Evolutionary conservation across 345 rosid species (phyloP).

Genomic region (Gossypioides kirkii): DNA sequence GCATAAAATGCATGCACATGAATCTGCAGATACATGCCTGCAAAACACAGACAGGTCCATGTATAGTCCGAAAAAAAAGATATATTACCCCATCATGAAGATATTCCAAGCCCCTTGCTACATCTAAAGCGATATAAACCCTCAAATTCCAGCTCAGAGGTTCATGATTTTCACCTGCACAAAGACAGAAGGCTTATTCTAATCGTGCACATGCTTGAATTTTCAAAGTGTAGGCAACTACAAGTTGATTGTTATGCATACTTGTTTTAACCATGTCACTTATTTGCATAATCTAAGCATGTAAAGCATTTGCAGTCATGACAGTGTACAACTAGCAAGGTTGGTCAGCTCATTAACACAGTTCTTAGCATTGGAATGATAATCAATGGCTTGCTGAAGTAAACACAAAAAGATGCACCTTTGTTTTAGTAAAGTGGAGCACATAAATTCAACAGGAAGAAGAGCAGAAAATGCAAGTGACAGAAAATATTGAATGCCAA

Average conservation of each 20-base stretch:
- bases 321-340: not conserved
- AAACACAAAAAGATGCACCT: not conserved
- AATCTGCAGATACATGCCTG: not conserved
- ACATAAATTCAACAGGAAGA: not conserved
- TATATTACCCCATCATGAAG: constrained; percentile 92
- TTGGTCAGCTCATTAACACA: not conserved
- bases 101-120: constrained; percentile 94
- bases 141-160: constrained; percentile 81
- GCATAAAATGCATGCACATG: not conserved
- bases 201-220: not conserved
- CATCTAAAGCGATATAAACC: constrained; percentile 77
- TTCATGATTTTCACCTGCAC: constrained; percentile 53
- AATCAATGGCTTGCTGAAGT: not conserved
- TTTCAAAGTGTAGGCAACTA: not conserved
- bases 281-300: not conserved
- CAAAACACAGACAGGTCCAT: not conserved
- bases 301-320: not conserved
- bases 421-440: not conserved
- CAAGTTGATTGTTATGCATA: not conserved
- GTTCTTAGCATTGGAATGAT: not conserved
- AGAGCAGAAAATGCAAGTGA: not conserved
- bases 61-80: constrained; percentile 8
- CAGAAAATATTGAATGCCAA: not conserved
- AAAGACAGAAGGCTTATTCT: not conserved
- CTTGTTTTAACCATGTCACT: not conserved